Base-by-base conservation (phyloP, 1,139 yeast species). In the Hyphopichia khmerensis region DNA sequence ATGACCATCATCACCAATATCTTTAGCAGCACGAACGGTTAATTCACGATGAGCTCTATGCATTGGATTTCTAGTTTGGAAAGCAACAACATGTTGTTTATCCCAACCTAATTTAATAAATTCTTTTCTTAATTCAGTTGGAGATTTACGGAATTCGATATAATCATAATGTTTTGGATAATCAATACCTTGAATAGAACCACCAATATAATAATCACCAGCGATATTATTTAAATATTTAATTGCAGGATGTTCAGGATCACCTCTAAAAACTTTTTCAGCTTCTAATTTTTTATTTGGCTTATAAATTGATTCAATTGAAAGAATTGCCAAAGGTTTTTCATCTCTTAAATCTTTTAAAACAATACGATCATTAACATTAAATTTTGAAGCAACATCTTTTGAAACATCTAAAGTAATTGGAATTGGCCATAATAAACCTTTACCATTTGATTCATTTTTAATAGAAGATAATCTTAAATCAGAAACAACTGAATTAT, bases 61-160 rank as follows among this genome's bases (percentile, higher is more conserved):
- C 96, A 91, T 90, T 52, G 98, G 98, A 71, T 91, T 91, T 74
- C 98, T 82, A 39, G 98, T 91, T 73, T 91, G 98, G 83, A 91
- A 91, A 38, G 98, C 98, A 42, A 91, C 98, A 44, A 91, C 88
- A 59, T 84, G 82, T 56, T 83, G 81, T 38, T 62, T 49, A 44
- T 60, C 59, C 98, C 98, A 91, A 51, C 88, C 86, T 60, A 86
- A 82, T 57, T 79, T 79, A 48, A 70, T 66, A 62, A 91, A 91
- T 69, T 91, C 96, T 24, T 82, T 69, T 68, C 98, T 83, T 57
- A 91, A 78, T 67, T 90, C 96, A 31, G 89, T 80, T 33, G 98
- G 98, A 15, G 96, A 87, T 69, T 86, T 87, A 65, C 98, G 82
- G 51, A 85, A 75, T 40, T 85, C 93, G 34, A 84, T 83, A 64